Evolutionary conservation across 1,139 yeast genomes (phyloP).

Genomic region (Meyerozyma carpophila): DNA sequence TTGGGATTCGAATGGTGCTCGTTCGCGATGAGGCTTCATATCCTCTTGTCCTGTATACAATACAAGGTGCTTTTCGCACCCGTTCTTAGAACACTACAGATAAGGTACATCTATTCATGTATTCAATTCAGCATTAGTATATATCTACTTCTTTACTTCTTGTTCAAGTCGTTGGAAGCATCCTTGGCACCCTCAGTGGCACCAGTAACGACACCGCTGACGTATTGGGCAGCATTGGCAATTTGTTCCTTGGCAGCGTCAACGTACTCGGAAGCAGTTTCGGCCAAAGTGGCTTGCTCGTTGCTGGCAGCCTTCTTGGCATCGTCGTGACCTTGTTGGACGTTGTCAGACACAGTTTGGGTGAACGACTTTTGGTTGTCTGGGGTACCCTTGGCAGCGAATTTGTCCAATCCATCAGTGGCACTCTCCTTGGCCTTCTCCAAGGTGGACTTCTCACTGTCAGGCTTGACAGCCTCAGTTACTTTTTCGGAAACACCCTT

Average conservation of each 20-base stretch:
- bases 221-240: slow-evolving; percentile 58
- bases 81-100: neutral
- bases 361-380: slow-evolving; percentile 59
- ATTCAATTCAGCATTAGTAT: neutral
- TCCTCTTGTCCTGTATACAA: neutral
- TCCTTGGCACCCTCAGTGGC: slow-evolving; percentile 54
- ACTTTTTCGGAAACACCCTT: slow-evolving; percentile 67
- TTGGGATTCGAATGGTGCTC: neutral
- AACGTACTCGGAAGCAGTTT: slow-evolving; percentile 55
- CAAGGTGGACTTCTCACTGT: slow-evolving; percentile 56
- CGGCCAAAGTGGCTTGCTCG: slow-evolving; percentile 36
- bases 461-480: slow-evolving; percentile 66
- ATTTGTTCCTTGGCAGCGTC: slow-evolving; percentile 60
- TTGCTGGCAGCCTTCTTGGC: slow-evolving; percentile 31
- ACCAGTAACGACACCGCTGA: slow-evolving; percentile 54
- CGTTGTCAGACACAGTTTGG: slow-evolving; percentile 61
- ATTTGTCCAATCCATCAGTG: slow-evolving; percentile 61
- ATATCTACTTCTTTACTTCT: slow-evolving; percentile 9
- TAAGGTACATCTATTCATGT: neutral
- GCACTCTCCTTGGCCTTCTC: slow-evolving; percentile 70
- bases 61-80: neutral
- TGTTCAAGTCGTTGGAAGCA: slow-evolving; percentile 16
- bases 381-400: slow-evolving; percentile 56
- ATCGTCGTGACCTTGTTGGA: slow-evolving; percentile 45
- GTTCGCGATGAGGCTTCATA: neutral